A percentile compares a stretch with the other conserved stretches of the same genome.
Conservation (phyloP, 1,139 yeast species). For the Geotrichum australiense region DNA sequence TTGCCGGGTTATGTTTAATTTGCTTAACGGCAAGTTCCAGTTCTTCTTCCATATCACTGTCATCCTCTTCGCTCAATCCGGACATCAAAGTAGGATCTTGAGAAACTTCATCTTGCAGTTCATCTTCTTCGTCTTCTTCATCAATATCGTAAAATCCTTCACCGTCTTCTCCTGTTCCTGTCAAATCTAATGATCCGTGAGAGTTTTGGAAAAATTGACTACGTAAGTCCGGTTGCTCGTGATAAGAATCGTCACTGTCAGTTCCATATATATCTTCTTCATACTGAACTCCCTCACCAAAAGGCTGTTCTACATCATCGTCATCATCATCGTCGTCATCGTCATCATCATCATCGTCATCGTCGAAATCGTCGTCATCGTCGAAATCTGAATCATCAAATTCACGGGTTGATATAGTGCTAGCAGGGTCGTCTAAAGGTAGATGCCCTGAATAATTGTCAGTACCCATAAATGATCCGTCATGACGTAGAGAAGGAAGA, state of each 20-base stretch:
- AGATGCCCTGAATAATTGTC: slow-evolving; percentile 9
- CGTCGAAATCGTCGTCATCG: slow-evolving; percentile 21
- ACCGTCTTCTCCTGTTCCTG: slow-evolving; percentile 1
- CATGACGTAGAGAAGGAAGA: slow-evolving; percentile 1
- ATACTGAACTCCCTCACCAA: slow-evolving; percentile 18
- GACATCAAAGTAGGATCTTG: slow-evolving; percentile 13
- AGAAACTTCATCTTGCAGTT: not conserved
- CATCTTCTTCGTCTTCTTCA: slow-evolving; percentile 1
- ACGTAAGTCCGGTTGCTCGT: slow-evolving; percentile 8
- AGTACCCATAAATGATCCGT: not conserved
- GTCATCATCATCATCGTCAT: slow-evolving; percentile 19
- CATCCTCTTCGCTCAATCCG: slow-evolving; percentile 32
- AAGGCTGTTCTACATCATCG: slow-evolving; percentile 16
- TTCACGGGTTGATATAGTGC: slow-evolving; percentile 13
- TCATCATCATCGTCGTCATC: slow-evolving; percentile 18
- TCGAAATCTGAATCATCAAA: slow-evolving; percentile 14
- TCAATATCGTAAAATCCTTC: slow-evolving; percentile 1
- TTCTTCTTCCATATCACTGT: slow-evolving; percentile 36
- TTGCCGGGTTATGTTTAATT: slow-evolving; percentile 23
- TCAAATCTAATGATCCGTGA: not conserved
- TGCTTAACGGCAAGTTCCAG: slow-evolving; percentile 31
- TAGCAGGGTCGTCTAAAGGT: slow-evolving; percentile 12
- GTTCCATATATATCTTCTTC: slow-evolving; percentile 17
- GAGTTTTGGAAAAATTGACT: slow-evolving; percentile 4
- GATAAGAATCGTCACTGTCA: slow-evolving; percentile 19